These are phyloP conservation scores for Fusarium falciforme DNA, from an alignment of 2,329 filamentous ascomycete species.

Conservation along the genomic window DNA sequence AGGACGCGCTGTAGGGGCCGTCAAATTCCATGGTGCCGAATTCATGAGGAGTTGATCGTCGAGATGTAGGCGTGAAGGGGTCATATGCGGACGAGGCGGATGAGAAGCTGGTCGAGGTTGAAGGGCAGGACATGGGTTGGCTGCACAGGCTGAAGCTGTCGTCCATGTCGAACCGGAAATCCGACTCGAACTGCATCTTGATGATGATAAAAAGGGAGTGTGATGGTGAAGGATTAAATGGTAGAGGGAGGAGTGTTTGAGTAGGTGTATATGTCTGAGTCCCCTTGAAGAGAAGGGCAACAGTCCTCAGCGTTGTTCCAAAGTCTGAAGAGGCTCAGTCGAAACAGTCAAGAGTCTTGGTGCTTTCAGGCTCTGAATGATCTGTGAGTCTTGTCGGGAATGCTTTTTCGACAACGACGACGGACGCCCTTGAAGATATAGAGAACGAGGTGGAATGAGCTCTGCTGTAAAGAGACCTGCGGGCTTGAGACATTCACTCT, in stretches of 20 bases:
- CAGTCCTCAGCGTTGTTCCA: slow-evolving; percentile 29
- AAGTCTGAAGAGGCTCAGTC: slow-evolving; percentile 24
- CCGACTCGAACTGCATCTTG: slow-evolving; percentile 54
- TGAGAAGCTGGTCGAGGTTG: slow-evolving; percentile 53
- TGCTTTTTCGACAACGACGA: slow-evolving; percentile 48
- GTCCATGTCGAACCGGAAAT: slow-evolving; percentile 55
- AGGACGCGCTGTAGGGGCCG: slow-evolving; percentile 41
- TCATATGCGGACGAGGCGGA: slow-evolving; percentile 56
- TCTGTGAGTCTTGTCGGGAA: slow-evolving; percentile 49
- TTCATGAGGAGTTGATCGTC: slow-evolving; percentile 57
- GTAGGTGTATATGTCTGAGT: slow-evolving; percentile 26
- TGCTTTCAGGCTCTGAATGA: slow-evolving; percentile 17
- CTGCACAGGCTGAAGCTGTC: slow-evolving; percentile 53
- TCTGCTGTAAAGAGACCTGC: slow-evolving; percentile 47
- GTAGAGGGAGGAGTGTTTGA: slow-evolving; percentile 12
- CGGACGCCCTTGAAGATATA: slow-evolving; percentile 57
- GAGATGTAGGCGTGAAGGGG: slow-evolving; percentile 58
- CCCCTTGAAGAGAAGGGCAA: slow-evolving; percentile 28
- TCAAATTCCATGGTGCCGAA: slow-evolving; percentile 53
- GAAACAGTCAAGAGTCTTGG: slow-evolving; percentile 27
- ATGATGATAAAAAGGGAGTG: slow-evolving; percentile 19
- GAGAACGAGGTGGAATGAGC: slow-evolving; percentile 51
- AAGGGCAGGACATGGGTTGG: slow-evolving; percentile 51
- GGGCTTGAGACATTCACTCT: slow-evolving; percentile 50
- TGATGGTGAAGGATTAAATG: slow-evolving; percentile 9